A percentile compares a stretch with the other conserved stretches of the same genome.
phyloP scores from a whole-genome alignment of 768 basidiomycete genomes.

The Tephrocybe sp. region DNA sequence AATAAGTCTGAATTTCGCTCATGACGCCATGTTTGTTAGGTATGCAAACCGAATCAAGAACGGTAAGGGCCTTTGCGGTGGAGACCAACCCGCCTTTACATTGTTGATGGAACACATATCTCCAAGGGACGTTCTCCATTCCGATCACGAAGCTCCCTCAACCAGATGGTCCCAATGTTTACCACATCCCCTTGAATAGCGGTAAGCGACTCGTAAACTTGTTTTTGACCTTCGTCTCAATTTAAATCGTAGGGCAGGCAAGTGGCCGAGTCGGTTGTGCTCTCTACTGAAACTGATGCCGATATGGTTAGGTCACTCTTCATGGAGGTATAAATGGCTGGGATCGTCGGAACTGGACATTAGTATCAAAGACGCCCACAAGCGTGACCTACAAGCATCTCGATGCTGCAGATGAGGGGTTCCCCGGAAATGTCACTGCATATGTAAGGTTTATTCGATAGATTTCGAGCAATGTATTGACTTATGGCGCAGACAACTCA shows the following conservation, averaged over 20 bases:
- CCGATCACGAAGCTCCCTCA: slow-evolving; percentile 47
- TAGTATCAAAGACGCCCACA: slow-evolving; percentile 38
- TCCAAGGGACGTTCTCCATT: slow-evolving; percentile 50
- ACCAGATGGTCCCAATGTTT: slow-evolving; percentile 42
- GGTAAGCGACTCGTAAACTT: slow-evolving; percentile 26
- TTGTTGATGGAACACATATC: neutral
- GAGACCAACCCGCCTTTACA: neutral
- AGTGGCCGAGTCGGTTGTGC: neutral
- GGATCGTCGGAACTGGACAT: slow-evolving; percentile 58
- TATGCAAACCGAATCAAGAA: slow-evolving; percentile 56
- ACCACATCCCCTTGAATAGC: slow-evolving; percentile 50
- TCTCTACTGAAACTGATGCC: neutral
- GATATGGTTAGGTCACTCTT: slow-evolving; percentile 42
- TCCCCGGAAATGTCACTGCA: slow-evolving; percentile 48
- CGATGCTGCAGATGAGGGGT: slow-evolving; percentile 54
- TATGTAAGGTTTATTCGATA: slow-evolving; percentile 29
- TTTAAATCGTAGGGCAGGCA: slow-evolving; percentile 20
- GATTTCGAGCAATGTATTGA: neutral
- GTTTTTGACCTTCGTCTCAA: neutral
- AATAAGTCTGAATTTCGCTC: neutral
- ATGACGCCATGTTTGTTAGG: slow-evolving; percentile 19
- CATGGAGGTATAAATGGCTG: slow-evolving; percentile 59
- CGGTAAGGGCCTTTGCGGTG: slow-evolving; percentile 29
- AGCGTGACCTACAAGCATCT: slow-evolving; percentile 54
- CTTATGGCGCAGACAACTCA: slow-evolving; percentile 40